Base-by-base conservation (phyloP, 2,329 filamentous ascomycete species). In the Balansia obtecta region DNA sequence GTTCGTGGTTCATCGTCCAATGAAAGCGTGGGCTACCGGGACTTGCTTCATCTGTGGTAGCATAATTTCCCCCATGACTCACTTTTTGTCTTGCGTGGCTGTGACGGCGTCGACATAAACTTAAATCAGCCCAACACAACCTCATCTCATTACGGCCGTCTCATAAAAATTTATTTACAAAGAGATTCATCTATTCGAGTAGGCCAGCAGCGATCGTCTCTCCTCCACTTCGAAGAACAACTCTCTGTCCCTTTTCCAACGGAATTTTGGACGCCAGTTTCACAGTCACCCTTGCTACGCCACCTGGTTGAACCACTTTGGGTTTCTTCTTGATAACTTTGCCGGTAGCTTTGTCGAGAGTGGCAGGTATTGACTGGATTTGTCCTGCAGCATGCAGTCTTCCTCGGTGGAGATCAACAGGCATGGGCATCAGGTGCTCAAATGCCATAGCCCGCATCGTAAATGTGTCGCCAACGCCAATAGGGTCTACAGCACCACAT, bases 191-290 rank as follows among this genome's bases (percentile, higher is more conserved):
- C 68, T 70, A 84, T 63, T 95, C 90, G 58, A 97, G 68, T 55
- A 95, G 69, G 2, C 93, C 93, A 38, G 90, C 89, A 11, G 88
- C 93, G 52, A 97, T 77, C 1, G 93, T 97, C 57, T 85, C 79
- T 1, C 93, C 93, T 48, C 82, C 81, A 56, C 82, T 82, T 53
- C 93, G 75, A 48, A 98, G 68, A 30, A 97, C 86, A 43, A 98
- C 80, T 57, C 88, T 77, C 56, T 84, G 83, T 0, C 86, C 87
- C 15, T 77, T 75, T 66, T 96, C 93, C 45, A 97, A 66, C 15
- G 93, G 89, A 49, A 93, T 79, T 55, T 82, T 83, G 20, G 74
- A 71, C 46, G 83, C 81, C 60, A 95, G 70, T 63, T 86, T 85
- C 27, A 97, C 80, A 50, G 80, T 73, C 1, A 96, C 77, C 52